Conservation (phyloP, 2,329 filamentous ascomycete species). For the Endoconidiophora laricicola region DNA sequence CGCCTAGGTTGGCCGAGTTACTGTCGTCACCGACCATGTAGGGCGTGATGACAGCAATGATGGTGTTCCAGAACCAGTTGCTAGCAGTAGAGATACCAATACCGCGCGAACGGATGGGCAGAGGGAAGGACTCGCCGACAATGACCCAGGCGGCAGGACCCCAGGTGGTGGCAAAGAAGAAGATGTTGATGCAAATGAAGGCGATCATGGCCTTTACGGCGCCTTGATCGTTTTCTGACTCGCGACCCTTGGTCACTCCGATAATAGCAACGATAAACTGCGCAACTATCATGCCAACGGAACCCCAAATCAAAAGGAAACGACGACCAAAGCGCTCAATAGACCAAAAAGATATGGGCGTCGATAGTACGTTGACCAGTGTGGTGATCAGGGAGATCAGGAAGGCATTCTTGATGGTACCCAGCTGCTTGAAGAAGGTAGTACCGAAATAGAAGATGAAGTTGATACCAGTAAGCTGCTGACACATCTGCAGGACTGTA, state of each 20-base stretch:
- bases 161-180: slow-evolving; percentile 83
- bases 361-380: slow-evolving; percentile 73
- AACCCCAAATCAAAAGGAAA: slow-evolving; percentile 61
- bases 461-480: slow-evolving; percentile 67
- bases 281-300: slow-evolving; percentile 67
- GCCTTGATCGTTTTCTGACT: slow-evolving; percentile 34
- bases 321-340: slow-evolving; percentile 73
- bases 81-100: slow-evolving; percentile 74
- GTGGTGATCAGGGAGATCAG: slow-evolving; percentile 74
- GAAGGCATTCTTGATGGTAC: slow-evolving; percentile 63
- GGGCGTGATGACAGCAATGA: slow-evolving; percentile 52
- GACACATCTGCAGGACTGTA: slow-evolving; percentile 37
- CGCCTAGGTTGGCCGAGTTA: slow-evolving; percentile 43
- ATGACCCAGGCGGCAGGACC: slow-evolving; percentile 67
- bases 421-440: slow-evolving; percentile 64
- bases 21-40: slow-evolving; percentile 46
- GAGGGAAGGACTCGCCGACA: slow-evolving; percentile 80
- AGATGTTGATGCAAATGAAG: slow-evolving; percentile 86
- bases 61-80: slow-evolving; percentile 86
- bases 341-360: slow-evolving; percentile 73
- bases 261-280: slow-evolving; percentile 75
- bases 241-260: slow-evolving; percentile 43
- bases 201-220: slow-evolving; percentile 59
- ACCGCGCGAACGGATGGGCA: slow-evolving; percentile 76
- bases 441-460: slow-evolving; percentile 85